Conservation (phyloP, 2,329 filamentous ascomycete genomes). For the Ceratocystis eucalypticola region DNA sequence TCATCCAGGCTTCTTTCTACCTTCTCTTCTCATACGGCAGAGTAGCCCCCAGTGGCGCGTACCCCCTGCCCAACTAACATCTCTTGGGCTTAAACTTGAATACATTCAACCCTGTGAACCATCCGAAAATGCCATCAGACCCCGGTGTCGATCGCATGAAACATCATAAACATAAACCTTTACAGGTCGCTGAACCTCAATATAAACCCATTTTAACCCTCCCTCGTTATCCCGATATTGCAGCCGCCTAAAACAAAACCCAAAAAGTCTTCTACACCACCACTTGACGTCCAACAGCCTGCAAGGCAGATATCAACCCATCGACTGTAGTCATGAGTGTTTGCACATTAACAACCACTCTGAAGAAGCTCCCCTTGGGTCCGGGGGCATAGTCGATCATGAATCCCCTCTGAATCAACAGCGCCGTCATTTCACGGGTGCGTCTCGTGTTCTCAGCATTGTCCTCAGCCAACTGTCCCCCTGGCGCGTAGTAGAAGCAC, state of each 20-base stretch:
- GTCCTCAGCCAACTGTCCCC: conserved; percentile 19
- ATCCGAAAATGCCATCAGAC: no score
- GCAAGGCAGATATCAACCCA: conserved; percentile 41
- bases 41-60: no score
- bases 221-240: background rate
- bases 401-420: conserved; percentile 39
- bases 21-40: no score
- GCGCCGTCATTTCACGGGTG: conserved; percentile 36
- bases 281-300: conserved; percentile 31
- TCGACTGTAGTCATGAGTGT: conserved; percentile 39
- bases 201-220: background rate
- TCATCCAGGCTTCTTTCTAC: no score
- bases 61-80: no score
- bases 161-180: background rate
- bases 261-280: background rate
- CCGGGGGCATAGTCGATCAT: conserved; percentile 51
- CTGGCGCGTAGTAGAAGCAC: conserved; percentile 74
- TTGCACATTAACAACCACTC: conserved; percentile 46
- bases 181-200: background rate
- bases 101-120: no score
- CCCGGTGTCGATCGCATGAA: background rate
- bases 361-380: conserved; percentile 41
- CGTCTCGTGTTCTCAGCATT: conserved; percentile 38
- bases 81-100: no score
- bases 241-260: background rate